Percentiles rank a stretch among this genome's conserved stretches.
phyloP scores from a whole-genome alignment of 108 stramenopile genomes.

The Skeletonema tropicum region DNA sequence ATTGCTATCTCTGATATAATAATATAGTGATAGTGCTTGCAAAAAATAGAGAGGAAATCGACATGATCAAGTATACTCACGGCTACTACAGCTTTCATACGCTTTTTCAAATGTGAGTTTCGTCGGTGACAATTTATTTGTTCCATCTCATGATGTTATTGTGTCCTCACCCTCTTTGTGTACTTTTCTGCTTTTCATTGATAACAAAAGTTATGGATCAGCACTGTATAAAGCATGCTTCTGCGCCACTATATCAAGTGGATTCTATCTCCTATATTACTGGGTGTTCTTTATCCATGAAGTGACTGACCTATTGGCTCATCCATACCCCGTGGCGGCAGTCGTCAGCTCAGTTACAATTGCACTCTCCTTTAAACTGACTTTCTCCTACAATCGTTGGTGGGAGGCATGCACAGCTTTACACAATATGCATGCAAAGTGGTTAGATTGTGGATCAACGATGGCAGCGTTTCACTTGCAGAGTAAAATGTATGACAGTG shows the following conservation, averaged over 20 bases:
- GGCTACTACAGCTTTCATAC: conserved; percentile 14
- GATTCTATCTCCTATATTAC: conserved; percentile 7
- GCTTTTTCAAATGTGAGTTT: conserved; percentile 22
- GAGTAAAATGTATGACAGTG: conserved; percentile 48
- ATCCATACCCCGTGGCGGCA: conserved; percentile 75
- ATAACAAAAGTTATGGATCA: conserved; percentile 13
- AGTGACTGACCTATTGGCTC: conserved; percentile 13
- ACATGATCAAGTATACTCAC: conserved; percentile 21
- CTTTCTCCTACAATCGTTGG: conserved; percentile 52
- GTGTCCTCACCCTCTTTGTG: neutral
- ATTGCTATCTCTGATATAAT: too few species aligned
- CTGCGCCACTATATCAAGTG: neutral
- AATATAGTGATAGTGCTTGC: too few species aligned
- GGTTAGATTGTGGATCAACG: conserved; percentile 68
- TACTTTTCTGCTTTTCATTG: neutral
- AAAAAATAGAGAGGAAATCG: neutral
- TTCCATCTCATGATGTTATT: neutral
- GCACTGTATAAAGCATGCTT: conserved; percentile 15
- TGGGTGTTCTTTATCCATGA: neutral
- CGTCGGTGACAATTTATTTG: neutral
- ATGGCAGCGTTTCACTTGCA: conserved; percentile 77
- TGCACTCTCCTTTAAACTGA: conserved; percentile 63
- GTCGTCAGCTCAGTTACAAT: conserved; percentile 68
- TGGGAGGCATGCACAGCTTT: conserved; percentile 78
- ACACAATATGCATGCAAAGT: conserved; percentile 75